phyloP scores from a whole-genome alignment of 2,329 filamentous ascomycete genomes.

The Neurospora crassa region DNA sequence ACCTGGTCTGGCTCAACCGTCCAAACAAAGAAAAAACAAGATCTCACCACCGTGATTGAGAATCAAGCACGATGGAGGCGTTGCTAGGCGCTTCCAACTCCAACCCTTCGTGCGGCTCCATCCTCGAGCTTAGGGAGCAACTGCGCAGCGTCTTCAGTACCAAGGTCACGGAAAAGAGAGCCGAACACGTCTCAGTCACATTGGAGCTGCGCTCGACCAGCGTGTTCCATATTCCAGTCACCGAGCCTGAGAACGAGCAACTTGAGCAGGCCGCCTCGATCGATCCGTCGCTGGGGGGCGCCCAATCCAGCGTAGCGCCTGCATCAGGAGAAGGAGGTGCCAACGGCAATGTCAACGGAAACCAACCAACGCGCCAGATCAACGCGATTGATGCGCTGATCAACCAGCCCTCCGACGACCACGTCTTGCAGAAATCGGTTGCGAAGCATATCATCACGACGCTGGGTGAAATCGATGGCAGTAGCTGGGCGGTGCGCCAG shows the following conservation, averaged over 20 bases:
- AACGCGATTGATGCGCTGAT: conserved; percentile 35
- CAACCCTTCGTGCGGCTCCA: conserved; percentile 26
- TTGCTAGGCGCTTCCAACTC: conserved; percentile 22
- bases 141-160: conserved; percentile 31
- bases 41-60: neutral
- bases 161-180: conserved; percentile 37
- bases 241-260: conserved; percentile 27
- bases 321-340: neutral
- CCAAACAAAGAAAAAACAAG: neutral
- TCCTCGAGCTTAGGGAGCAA: conserved; percentile 37
- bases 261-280: conserved; percentile 18
- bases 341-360: conserved; percentile 7
- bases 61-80: conserved; percentile 21
- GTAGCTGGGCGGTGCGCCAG: conserved; percentile 37
- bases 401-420: conserved; percentile 39
- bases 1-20: neutral
- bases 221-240: conserved; percentile 31
- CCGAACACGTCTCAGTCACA: conserved; percentile 37
- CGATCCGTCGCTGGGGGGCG: conserved; percentile 26
- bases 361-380: conserved; percentile 28
- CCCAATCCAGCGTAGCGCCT: conserved; percentile 11
- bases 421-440: conserved; percentile 37
- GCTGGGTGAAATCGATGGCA: conserved; percentile 36
- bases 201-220: conserved; percentile 37
- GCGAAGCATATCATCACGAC: conserved; percentile 37